Evolutionary conservation across 1,284 basidiomycete species (phyloP).

Genomic region (Microstroma glucosiphilum): DNA sequence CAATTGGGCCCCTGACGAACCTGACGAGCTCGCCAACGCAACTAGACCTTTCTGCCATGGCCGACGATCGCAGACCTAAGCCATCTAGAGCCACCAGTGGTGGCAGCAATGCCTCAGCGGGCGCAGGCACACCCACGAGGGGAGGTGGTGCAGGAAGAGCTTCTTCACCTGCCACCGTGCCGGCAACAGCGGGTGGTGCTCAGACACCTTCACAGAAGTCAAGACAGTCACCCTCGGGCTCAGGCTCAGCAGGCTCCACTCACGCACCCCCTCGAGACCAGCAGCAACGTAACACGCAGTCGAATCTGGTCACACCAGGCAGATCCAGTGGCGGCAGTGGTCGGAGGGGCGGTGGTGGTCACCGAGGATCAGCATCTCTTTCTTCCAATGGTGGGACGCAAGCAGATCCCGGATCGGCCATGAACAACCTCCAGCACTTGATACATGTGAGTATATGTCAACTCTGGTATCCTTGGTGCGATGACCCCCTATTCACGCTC

Average conservation of each 20-base stretch:
- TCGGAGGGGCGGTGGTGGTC: not conserved
- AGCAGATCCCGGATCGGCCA: slow-evolving; percentile 10
- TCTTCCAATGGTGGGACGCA: not conserved
- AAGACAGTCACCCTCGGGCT: not conserved
- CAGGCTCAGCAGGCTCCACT: not conserved
- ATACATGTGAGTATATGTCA: slow-evolving; percentile 12
- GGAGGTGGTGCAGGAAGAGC: no score
- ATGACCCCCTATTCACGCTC: slow-evolving; percentile 9
- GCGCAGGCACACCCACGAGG: no score
- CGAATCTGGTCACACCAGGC: no score
- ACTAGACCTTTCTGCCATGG: no score
- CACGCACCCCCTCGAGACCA: not conserved
- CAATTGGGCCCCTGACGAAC: no score
- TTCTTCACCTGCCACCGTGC: no score
- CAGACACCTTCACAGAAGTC: not conserved
- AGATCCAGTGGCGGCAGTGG: not conserved
- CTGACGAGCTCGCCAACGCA: no score
- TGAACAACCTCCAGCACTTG: slow-evolving; percentile 19
- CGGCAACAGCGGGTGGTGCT: not conserved
- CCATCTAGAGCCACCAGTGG: no score
- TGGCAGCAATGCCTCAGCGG: no score
- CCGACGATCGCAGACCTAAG: no score
- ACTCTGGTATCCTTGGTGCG: not conserved
- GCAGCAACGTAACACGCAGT: not conserved
- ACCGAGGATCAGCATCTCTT: not conserved